Percentiles rank a stretch among this genome's conserved stretches.
These are phyloP conservation scores for Amyloporia xantha DNA, from an alignment of 768 basidiomycete genomes.

Conservation along the genomic window DNA sequence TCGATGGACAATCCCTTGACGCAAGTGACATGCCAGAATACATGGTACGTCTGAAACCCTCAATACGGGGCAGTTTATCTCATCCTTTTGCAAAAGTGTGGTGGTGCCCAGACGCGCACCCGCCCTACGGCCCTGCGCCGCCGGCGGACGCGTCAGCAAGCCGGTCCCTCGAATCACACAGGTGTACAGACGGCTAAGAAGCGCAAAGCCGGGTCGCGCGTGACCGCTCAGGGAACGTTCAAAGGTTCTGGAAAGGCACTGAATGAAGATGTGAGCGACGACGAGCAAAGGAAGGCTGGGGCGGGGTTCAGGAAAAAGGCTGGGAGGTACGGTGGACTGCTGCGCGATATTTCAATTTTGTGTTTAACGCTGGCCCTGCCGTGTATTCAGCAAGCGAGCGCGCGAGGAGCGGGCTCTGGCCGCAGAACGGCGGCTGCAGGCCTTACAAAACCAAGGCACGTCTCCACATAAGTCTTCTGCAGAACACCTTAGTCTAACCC, in stretches of 20 bases:
- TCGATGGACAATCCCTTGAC: slow-evolving; percentile 45
- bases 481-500: not conserved
- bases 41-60: slow-evolving; percentile 42
- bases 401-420: slow-evolving; percentile 74
- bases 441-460: slow-evolving; percentile 34
- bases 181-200: slow-evolving; percentile 59
- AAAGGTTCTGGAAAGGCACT: slow-evolving; percentile 48
- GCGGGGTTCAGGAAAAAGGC: slow-evolving; percentile 70
- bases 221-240: slow-evolving; percentile 58
- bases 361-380: too few species aligned
- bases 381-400: slow-evolving; percentile 57
- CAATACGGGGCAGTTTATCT: not conserved
- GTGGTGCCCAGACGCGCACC: slow-evolving; percentile 64
- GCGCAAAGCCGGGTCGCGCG: slow-evolving; percentile 65
- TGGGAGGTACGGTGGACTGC: slow-evolving; percentile 38
- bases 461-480: not conserved
- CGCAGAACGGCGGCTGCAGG: slow-evolving; percentile 54
- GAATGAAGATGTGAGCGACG: slow-evolving; percentile 33
- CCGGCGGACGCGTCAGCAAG: slow-evolving; percentile 34
- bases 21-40: slow-evolving; percentile 67
- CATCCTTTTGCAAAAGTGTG: slow-evolving; percentile 44
- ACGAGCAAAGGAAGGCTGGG: slow-evolving; percentile 36
- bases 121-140: slow-evolving; percentile 44
- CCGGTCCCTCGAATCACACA: slow-evolving; percentile 48
- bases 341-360: too few species aligned